A percentile compares a stretch with the other conserved stretches of the same genome.
Conservation (phyloP, 257 asterid species). For the Henckelia pumila region DNA sequence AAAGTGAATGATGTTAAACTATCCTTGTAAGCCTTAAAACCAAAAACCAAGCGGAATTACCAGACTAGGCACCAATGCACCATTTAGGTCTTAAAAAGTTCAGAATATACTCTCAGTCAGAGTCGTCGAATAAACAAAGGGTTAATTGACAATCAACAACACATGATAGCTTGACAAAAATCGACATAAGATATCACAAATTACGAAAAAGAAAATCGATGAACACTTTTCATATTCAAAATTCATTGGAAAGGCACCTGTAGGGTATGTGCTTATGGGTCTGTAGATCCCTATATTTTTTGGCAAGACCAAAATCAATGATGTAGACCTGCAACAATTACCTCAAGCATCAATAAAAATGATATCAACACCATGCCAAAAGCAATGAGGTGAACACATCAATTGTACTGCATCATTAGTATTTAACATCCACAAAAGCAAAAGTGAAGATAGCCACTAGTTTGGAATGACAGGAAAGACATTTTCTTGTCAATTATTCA, state of each 20-base stretch:
- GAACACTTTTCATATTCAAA: slow-evolving; percentile 1
- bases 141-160: neutral
- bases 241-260: slow-evolving; percentile 24
- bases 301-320: slow-evolving; percentile 42
- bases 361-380: slow-evolving; percentile 6
- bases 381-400: neutral
- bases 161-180: neutral
- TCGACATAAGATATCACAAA: neutral
- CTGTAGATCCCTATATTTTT: slow-evolving; percentile 42
- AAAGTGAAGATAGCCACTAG: neutral
- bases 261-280: slow-evolving; percentile 46
- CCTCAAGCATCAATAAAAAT: slow-evolving; percentile 6
- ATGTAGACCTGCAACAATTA: slow-evolving; percentile 32
- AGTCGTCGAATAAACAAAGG: neutral
- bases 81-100: neutral
- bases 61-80: neutral
- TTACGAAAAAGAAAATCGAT: neutral
- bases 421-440: slow-evolving; percentile 3
- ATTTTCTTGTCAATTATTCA: neutral
- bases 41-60: neutral
- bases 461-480: neutral
- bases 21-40: neutral
- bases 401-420: neutral
- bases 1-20: neutral
- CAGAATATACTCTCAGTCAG: neutral